Conservation (phyloP, 768 basidiomycete genomes). For the Podaxis mareebaensis region DNA sequence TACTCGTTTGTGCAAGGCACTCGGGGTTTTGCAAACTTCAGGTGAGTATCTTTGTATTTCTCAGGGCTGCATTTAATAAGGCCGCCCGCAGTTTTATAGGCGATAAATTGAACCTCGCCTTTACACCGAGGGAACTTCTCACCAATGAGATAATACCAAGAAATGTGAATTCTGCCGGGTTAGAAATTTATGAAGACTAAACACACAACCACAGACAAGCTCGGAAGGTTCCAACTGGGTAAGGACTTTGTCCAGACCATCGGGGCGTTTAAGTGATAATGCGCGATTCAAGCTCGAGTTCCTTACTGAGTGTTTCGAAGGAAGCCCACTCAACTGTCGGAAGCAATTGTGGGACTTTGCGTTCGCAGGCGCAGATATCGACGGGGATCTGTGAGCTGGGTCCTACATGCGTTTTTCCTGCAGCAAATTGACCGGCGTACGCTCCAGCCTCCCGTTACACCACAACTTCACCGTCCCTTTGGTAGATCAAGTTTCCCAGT, state of each 20-base stretch:
- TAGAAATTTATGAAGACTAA: background rate
- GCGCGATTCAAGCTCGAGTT: conserved; percentile 43
- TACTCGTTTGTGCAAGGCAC: conserved; percentile 58
- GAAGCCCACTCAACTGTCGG: conserved; percentile 41
- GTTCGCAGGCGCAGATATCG: conserved; percentile 53
- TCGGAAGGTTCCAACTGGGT: conserved; percentile 59
- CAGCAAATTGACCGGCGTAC: background rate
- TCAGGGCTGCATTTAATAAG: too few relatives aligned
- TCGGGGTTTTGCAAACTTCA: conserved; percentile 48
- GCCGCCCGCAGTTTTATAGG: conserved; percentile 45
- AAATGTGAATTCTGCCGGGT: conserved; percentile 33
- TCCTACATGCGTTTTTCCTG: background rate
- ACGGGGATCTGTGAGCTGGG: conserved; percentile 33
- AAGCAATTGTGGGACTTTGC: conserved; percentile 58
- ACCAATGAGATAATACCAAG: conserved; percentile 44
- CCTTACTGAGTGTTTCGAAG: conserved; percentile 50
- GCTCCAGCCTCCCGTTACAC: conserved; percentile 43
- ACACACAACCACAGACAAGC: conserved; percentile 39
- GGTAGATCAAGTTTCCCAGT: conserved; percentile 52
- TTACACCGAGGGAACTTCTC: conserved; percentile 42
- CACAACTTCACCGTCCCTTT: conserved; percentile 48
- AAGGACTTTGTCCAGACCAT: background rate
- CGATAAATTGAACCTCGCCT: conserved; percentile 41
- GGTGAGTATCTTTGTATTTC: conserved; percentile 27
- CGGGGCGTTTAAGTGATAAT: background rate